Evolutionary conservation across 164 flowering plant genomes (phyloP), one percentile per base, ranked within the genome.

Genomic region (Annona squamosa): DNA sequence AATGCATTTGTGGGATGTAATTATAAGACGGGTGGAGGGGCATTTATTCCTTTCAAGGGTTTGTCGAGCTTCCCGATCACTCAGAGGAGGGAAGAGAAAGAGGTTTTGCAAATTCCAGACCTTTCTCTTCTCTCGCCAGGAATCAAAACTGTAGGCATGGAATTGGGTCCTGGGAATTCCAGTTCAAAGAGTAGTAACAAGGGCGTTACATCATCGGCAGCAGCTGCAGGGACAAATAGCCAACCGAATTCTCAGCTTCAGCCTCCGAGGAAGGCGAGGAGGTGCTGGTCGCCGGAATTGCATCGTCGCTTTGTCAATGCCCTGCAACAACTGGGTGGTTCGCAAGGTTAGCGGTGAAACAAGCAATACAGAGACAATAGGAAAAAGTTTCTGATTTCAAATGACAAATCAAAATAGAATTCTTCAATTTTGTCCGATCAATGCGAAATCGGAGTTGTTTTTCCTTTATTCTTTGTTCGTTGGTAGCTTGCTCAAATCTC

Each of bases 211-310:
- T 26, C 75, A 5, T 18, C 59, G 44, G 5, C 66, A 37, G 26
- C 26, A 13, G 44, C 66, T 3, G 46, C 68, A 12, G 47, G 10
- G 10, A 19, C 72, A 1, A 81, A 72, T 70, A 63, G 48, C 19
- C 83, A 76, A 64, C 70, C 87, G 2, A 81, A 57, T 82, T 59
- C 63, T 77, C 12, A 63, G 45, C 86, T 76, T 63, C 85, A 81
- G 79, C 61, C 77, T 43, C 19, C 78, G 46, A 82, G 94, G 87
- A 95, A 95, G 79, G 89, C 86, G 65, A 85, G 99, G 78, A 80
- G 98, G 73, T 93, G 94, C 80, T 95, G 98, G 99, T 93, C 98
- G 1, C 91, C 94, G 4, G 96, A 95, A 73, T 79, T 95, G 80
- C 99, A 95, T 75, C 77, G 90, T n/a, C 81, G 91, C 4, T 95